phyloP scores from a whole-genome alignment of 1,284 basidiomycete species.

The Paramarasmius palmivorus region DNA sequence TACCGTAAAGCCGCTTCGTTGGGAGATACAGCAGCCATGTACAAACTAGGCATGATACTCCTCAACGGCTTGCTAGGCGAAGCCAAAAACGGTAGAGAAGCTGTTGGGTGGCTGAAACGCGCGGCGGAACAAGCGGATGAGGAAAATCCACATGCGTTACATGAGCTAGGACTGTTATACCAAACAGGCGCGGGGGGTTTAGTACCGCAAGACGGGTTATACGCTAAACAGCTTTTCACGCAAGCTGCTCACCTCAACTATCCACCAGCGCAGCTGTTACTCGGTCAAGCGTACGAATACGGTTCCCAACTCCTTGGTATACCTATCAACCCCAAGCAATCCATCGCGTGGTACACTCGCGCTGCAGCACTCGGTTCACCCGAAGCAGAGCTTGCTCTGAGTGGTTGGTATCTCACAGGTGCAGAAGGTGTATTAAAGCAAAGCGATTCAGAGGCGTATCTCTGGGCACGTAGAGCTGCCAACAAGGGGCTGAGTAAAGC shows the following conservation, averaged over 20 bases:
- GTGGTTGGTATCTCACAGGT: slow-evolving; percentile 97
- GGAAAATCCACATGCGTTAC: slow-evolving; percentile 96
- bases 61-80: slow-evolving; percentile 86
- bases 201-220: neutral
- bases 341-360: slow-evolving; percentile 98
- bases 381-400: slow-evolving; percentile 93
- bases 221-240: slow-evolving; percentile 87
- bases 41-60: slow-evolving; percentile 96
- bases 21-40: slow-evolving; percentile 98
- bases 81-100: slow-evolving; percentile 86
- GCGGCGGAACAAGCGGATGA: slow-evolving; percentile 98
- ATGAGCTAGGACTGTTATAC: slow-evolving; percentile 93
- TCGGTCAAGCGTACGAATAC: slow-evolving; percentile 95
- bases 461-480: slow-evolving; percentile 93
- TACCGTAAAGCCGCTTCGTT: slow-evolving; percentile 96
- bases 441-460: slow-evolving; percentile 95
- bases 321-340: slow-evolving; percentile 90
- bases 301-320: slow-evolving; percentile 85
- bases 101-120: slow-evolving; percentile 91
- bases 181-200: slow-evolving; percentile 65
- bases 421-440: slow-evolving; percentile 96
- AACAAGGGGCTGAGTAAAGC: slow-evolving; percentile 94
- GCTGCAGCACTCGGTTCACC: slow-evolving; percentile 95
- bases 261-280: slow-evolving; percentile 91
- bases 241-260: slow-evolving; percentile 95